Evolutionary conservation across 176 grass and related monocot genomes (phyloP), one percentile per base, ranked within the genome.

Genomic region (Musa acuminata): DNA sequence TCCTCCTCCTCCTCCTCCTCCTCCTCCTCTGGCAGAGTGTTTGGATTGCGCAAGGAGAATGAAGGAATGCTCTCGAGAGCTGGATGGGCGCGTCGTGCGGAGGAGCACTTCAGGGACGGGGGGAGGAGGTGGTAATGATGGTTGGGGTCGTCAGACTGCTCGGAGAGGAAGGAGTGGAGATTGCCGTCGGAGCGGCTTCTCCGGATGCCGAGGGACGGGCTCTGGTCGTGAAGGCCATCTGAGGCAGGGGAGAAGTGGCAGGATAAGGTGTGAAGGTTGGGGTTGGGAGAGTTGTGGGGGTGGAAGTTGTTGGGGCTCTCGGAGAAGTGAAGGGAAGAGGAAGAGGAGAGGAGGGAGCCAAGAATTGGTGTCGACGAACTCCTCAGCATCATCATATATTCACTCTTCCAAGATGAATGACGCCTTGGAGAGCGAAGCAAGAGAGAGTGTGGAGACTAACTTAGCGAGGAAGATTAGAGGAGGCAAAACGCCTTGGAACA

Each of bases 341-440:
- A 64, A 11, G 82, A 64, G 0, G 80, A 22, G 84, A 69, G 82
- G 58, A 96, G 89, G 55, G 92, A 82, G 9, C 86, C 86, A 13
- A 89, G 84, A 6, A 87, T 51, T 73, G 92, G 86, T 69, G 92
- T 96, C 14, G 89, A 96, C 16, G 86, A 26, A 65, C 89, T 93
- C 72, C 84, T 78, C 53, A 79, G 79, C 8, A 92, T 77, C 90
- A 92, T 86, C 29, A 43, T 43, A 43, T 43, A 43, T 43, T 43
- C 35, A 43, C 35, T 6, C 35, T 43, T 6, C 35, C 35, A 43
- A 43, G 3, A 5, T 43, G 35, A 43, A 43, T 43, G 35, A 43
- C 35, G 29, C 2, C 2, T 29, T 29, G 3, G 35, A 35, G 4
- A 35, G 0, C 4, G 35, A 35, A 35, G 35, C 35, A 35, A 35